Percentiles rank a stretch among this genome's conserved stretches.
phyloP scores from a whole-genome alignment of 495 filamentous ascomycete species.

The Clohesyomyces aquaticus region DNA sequence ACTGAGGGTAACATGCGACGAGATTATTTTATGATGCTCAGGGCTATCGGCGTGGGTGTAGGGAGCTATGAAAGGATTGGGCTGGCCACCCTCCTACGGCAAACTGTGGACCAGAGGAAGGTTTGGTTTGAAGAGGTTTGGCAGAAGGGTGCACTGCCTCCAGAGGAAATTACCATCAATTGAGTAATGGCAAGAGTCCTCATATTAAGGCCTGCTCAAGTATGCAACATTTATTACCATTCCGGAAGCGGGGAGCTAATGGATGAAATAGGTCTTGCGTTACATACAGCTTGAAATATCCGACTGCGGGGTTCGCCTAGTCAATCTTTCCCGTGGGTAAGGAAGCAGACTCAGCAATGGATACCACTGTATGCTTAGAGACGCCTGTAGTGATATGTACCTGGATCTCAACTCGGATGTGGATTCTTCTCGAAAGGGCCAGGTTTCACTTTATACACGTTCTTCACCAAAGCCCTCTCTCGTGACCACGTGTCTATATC shows the following conservation, averaged over 20 bases:
- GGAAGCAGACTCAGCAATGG: no score
- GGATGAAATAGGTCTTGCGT: no score
- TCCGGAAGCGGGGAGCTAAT: no score
- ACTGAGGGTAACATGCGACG: neutral
- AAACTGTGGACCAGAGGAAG: neutral
- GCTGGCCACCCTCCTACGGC: neutral
- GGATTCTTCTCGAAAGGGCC: slow-evolving; percentile 9
- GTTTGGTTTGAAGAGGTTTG: neutral
- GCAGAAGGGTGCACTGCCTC: neutral
- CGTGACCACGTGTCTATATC: slow-evolving; percentile 2
- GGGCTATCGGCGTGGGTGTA: neutral
- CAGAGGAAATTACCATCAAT: neutral
- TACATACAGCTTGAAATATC: no score
- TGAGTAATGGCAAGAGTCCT: no score
- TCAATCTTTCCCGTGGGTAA: no score
- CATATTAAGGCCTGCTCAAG: no score
- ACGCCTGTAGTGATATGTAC: no score
- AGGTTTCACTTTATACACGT: slow-evolving; percentile 14
- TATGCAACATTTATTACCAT: no score
- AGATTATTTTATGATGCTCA: neutral
- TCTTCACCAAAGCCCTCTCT: neutral
- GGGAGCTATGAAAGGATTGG: neutral
- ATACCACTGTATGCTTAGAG: no score
- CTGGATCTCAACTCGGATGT: no score
- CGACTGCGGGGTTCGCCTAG: no score